Conservation (phyloP, 345 rosid genomes). For the Anastatica hierochuntica region DNA sequence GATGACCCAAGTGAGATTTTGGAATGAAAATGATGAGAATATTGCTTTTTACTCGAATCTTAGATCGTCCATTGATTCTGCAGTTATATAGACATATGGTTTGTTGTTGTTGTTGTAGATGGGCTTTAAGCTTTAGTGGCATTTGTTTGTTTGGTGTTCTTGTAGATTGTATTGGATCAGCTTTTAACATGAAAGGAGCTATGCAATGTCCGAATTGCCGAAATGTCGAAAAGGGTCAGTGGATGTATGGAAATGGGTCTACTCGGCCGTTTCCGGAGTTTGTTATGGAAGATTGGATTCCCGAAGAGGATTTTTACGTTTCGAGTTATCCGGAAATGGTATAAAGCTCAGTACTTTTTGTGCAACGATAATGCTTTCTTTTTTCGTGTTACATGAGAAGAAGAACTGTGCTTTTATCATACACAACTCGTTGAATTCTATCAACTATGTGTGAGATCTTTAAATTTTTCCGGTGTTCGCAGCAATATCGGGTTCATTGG, state of each 20-base stretch:
- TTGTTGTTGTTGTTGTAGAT: too few relatives aligned
- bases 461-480: slow-evolving; percentile 8
- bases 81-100: too few relatives aligned
- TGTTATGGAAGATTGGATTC: slow-evolving; percentile 52
- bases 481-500: slow-evolving; percentile 59
- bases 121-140: too few relatives aligned
- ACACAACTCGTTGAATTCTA: too few relatives aligned
- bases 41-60: too few relatives aligned
- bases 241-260: slow-evolving; percentile 60
- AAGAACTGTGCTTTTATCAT: slow-evolving; percentile 1
- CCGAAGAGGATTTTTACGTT: slow-evolving; percentile 46
- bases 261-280: slow-evolving; percentile 40
- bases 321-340: slow-evolving; percentile 55
- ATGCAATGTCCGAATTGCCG: slow-evolving; percentile 89
- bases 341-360: not conserved
- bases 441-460: too few relatives aligned
- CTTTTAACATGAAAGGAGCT: slow-evolving; percentile 65
- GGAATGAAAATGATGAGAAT: too few relatives aligned
- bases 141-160: too few relatives aligned
- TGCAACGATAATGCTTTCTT: not conserved
- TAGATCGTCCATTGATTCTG: too few relatives aligned
- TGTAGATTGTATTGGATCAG: slow-evolving; percentile 78
- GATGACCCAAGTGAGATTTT: too few relatives aligned
- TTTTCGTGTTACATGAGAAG: not conserved
- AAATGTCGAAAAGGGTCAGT: slow-evolving; percentile 61